Conservation (phyloP, 208 protist genomes). For the Angomonas deanei region DNA sequence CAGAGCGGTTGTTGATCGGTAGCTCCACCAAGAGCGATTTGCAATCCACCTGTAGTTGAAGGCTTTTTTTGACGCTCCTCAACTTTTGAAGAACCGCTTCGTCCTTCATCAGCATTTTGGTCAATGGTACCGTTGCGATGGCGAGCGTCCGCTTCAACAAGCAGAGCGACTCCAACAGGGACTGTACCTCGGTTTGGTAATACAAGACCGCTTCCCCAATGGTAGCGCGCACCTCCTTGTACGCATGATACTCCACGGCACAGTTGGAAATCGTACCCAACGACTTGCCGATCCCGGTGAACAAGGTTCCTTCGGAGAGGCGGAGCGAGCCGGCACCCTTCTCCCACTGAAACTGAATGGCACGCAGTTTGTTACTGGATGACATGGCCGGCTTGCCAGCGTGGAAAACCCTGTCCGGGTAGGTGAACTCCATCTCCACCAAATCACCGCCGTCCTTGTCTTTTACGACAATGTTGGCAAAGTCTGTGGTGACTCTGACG, state of each 20-base stretch:
- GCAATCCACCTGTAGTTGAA: not conserved
- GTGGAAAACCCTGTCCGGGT: not conserved
- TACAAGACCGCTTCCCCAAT: not conserved
- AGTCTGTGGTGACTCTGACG: slow-evolving; percentile 5
- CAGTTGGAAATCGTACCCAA: too few relatives aligned
- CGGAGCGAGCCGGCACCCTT: too few relatives aligned
- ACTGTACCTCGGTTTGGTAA: not conserved
- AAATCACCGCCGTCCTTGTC: slow-evolving; percentile 22
- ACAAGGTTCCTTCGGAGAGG: too few relatives aligned
- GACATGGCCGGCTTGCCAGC: not conserved
- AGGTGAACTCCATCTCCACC: slow-evolving; percentile 9
- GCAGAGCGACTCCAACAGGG: not conserved
- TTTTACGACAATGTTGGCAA: slow-evolving; percentile 14
- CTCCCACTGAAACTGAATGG: too few relatives aligned
- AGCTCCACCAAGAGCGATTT: not conserved
- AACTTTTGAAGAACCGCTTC: not conserved
- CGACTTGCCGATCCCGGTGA: too few relatives aligned
- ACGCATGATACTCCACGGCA: too few relatives aligned
- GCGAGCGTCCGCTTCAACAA: not conserved
- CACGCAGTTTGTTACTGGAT: too few relatives aligned
- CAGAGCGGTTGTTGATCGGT: not conserved
- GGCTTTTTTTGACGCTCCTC: not conserved
- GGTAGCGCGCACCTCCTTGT: not conserved
- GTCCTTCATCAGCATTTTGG: not conserved
- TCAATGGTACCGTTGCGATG: not conserved